Percentiles rank a stretch among this genome's conserved stretches.
Evolutionary conservation across 1,284 basidiomycete genomes (phyloP).

Genomic region (Ganoderma lingzhi): DNA sequence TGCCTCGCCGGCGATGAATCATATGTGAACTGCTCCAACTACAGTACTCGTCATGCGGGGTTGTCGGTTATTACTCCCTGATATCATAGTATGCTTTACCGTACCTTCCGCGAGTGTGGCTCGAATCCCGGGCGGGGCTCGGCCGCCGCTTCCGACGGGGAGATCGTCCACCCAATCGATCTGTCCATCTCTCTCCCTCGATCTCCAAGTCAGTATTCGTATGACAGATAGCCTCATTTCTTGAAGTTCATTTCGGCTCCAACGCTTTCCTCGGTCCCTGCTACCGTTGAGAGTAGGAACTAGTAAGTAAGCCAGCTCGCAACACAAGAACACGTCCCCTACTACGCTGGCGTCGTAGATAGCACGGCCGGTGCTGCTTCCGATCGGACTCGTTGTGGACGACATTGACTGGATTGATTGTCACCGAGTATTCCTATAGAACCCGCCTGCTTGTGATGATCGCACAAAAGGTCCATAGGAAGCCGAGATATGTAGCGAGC

Average conservation of each 20-base stretch:
- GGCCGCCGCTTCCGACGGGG: constrained; percentile 17
- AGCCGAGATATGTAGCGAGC: background rate
- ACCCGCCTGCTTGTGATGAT: background rate
- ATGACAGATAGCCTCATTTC: constrained; percentile 33
- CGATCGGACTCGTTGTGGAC: background rate
- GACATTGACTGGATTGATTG: background rate
- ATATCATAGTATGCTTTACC: background rate
- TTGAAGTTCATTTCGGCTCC: constrained; percentile 27
- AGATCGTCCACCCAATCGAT: constrained; percentile 19
- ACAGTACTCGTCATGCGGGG: constrained; percentile 19
- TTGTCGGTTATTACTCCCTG: constrained; percentile 8
- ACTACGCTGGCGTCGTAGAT: background rate
- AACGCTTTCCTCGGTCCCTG: constrained; percentile 11
- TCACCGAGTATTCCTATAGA: background rate
- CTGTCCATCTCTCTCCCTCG: constrained; percentile 17
- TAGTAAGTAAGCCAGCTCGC: background rate
- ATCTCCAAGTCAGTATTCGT: constrained; percentile 20
- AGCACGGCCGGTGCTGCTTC: background rate
- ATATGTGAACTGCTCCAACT: background rate
- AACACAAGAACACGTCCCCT: background rate
- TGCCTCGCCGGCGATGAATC: background rate
- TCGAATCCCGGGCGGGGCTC: background rate
- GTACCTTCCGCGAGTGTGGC: background rate
- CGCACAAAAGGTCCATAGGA: background rate
- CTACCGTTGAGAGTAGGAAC: background rate